Conservation (phyloP, 2,329 filamentous ascomycete species). For the Neoascochyta sp. region DNA sequence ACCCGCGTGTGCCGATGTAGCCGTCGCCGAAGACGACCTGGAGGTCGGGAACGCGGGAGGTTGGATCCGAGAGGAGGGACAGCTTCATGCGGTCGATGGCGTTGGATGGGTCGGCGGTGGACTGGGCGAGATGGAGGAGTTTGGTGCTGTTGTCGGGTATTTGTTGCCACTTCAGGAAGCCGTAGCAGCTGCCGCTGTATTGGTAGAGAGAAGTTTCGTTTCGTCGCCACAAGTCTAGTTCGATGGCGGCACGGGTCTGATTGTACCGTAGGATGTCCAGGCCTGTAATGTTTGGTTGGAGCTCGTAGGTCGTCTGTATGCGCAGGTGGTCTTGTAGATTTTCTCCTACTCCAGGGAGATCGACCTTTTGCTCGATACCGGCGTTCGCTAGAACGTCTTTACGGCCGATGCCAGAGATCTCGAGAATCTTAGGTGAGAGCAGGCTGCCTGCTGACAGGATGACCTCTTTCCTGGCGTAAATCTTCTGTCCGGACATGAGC, state of each 20-base stretch:
- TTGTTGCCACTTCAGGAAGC: slow-evolving; percentile 44
- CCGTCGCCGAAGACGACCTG: slow-evolving; percentile 46
- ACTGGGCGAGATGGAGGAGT: slow-evolving; percentile 9
- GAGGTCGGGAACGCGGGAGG: slow-evolving; percentile 36
- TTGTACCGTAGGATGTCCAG: slow-evolving; percentile 19
- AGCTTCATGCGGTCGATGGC: slow-evolving; percentile 14
- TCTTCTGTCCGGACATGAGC: slow-evolving; percentile 17
- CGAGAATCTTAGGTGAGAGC: slow-evolving; percentile 16
- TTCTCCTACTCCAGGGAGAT: slow-evolving; percentile 20
- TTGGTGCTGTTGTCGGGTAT: slow-evolving; percentile 23
- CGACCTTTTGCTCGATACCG: slow-evolving; percentile 11
- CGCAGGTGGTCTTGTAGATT: slow-evolving; percentile 30
- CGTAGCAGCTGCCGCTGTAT: slow-evolving; percentile 38
- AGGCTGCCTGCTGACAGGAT: slow-evolving; percentile 20
- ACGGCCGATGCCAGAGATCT: slow-evolving; percentile 21
- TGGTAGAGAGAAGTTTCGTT: slow-evolving; percentile 38
- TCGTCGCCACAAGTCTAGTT: slow-evolving; percentile 36
- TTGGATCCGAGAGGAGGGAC: slow-evolving; percentile 33
- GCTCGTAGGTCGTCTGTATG: slow-evolving; percentile 17
- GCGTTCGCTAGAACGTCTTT: slow-evolving; percentile 7
- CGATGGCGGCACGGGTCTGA: slow-evolving; percentile 33
- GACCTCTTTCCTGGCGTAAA: slow-evolving; percentile 28
- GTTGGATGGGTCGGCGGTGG: slow-evolving; percentile 11
- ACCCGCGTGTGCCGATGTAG: slow-evolving; percentile 41
- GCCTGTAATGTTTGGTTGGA: slow-evolving; percentile 12